Evolutionary conservation across 2,329 filamentous ascomycete species (phyloP), one percentile per base, ranked within the genome.

Genomic region (Diatrype stigma): DNA sequence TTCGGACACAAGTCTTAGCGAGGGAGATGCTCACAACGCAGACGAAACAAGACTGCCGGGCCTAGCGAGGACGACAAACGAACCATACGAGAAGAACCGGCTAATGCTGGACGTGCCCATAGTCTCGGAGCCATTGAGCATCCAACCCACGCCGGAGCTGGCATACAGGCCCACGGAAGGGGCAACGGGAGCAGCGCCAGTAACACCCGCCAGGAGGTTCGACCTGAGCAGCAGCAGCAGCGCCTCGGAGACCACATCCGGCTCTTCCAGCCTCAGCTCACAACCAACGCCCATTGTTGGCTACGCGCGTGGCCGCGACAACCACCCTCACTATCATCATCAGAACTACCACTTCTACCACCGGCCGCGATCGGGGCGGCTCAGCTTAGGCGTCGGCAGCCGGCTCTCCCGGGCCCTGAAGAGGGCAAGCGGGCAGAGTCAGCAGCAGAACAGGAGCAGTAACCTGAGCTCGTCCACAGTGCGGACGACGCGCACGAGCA

Each of bases 71-170:
- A 55, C 45, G 17, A 46, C 45, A 8, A 51, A 54, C 6, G 53
- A 50, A 2, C 32, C 49, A 17, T 56, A 54, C 30, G 56, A 34
- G 4, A 49, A 54, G 26, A 30, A 30, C 22, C 51, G 48, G 22
- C 46, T 45, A 17, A 37, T n/a, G 3, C 44, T 65, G 3, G 53
- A 60, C 12, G 55, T 65, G 16, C 63, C 64, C 3, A 51, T 42
- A 11, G 45, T 52, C 14, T 28, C 55, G 22, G 62, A 62, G 50
- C 60, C 63, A 1, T 65, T 60, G 30, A 68, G 65, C 47, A 64
- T 67, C 55, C 65, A 67, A 32, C 56, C 54, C 8, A 67, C 64
- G 16, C 65, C 65, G 7, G 64, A 66, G 22, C 53, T 63, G 42
- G 64, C 64, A 1, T 68, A 68, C 35, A 56, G 26, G 21, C 40